These are phyloP conservation scores for sorghum (Sorghum bicolor) DNA, from an alignment of 176 grass and related monocot genomes.

Conservation along the genomic window Sorghum_bicolor_NCBIv3 NC_012872.2:967001-967500, in stretches of 20 bases:
- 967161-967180: not conserved
- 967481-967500: not conserved
- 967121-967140: not conserved
- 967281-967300: not conserved
- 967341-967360: slow-evolving; percentile 83
- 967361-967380: slow-evolving; percentile 63
- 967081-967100: slow-evolving; percentile 50
- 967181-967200: not conserved
- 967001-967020: not conserved
- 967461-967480: not conserved
- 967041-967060: slow-evolving; percentile 46
- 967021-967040: not conserved
- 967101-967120: not conserved
- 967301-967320: slow-evolving; percentile 17
- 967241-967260: not conserved
- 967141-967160: not conserved
- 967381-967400: slow-evolving; percentile 64
- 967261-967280: not conserved
- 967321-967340: slow-evolving; percentile 44
- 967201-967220: not conserved
- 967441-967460: slow-evolving; percentile 9
- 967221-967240: not conserved
- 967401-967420: slow-evolving; percentile 68
- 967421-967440: slow-evolving; percentile 50
- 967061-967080: slow-evolving; percentile 69